phyloP scores from a whole-genome alignment of 2,329 filamentous ascomycete species.

The Beauveria medogensis region DNA sequence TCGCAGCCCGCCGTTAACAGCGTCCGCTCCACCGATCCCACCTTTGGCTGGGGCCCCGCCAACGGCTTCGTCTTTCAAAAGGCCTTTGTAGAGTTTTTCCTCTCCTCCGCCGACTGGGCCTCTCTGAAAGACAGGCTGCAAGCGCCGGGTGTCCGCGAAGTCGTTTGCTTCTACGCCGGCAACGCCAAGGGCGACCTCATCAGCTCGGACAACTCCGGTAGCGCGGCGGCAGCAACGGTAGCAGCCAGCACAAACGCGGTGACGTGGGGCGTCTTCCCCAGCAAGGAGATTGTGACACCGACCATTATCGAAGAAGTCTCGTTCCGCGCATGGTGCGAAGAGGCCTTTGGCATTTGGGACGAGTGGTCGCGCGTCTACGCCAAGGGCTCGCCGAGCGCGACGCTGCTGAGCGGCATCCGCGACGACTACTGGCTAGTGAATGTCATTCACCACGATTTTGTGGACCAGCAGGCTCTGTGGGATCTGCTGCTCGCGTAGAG shows the following conservation, averaged over 20 bases:
- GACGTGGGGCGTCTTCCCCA: constrained; percentile 92
- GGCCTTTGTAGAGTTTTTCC: constrained; percentile 94
- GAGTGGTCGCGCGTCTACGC: constrained; percentile 90
- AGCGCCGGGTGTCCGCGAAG: constrained; percentile 49
- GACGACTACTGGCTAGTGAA: constrained; percentile 83
- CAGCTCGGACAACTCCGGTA: constrained; percentile 51
- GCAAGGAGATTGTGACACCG: constrained; percentile 91
- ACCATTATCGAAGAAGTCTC: constrained; percentile 95
- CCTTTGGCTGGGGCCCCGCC: constrained; percentile 89
- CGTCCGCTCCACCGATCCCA: constrained; percentile 61
- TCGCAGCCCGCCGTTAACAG: constrained; percentile 93
- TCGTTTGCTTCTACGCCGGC: constrained; percentile 80
- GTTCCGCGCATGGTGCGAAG: constrained; percentile 89
- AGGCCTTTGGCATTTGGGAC: constrained; percentile 90
- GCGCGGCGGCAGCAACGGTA: constrained; percentile 17
- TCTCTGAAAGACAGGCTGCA: constrained; percentile 55
- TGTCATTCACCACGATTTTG: constrained; percentile 73
- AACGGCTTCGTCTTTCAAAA: constrained; percentile 98
- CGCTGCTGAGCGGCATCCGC: constrained; percentile 58
- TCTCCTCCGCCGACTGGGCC: constrained; percentile 65
- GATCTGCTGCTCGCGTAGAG: constrained; percentile 39
- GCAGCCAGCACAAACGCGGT: constrained; percentile 76
- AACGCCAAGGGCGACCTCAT: constrained; percentile 72
- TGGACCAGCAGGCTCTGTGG: constrained; percentile 67
- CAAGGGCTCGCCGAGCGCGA: constrained; percentile 61